A percentile compares a stretch with the other conserved stretches of the same genome.
Evolutionary conservation across 2,329 filamentous ascomycete species (phyloP).

Genomic region (Aurifilum marmelostoma): DNA sequence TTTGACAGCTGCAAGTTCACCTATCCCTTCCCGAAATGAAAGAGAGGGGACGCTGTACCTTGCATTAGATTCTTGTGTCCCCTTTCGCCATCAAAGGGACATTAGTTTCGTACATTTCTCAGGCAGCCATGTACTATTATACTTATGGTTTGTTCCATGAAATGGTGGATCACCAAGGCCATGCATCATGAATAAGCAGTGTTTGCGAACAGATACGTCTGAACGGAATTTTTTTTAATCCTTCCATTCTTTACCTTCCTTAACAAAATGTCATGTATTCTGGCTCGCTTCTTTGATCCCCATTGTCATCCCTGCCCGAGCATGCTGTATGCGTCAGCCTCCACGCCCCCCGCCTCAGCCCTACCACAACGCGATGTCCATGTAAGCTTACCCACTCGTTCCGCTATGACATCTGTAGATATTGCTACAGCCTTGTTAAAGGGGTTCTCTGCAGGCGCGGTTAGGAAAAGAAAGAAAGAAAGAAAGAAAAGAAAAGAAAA

Average conservation of each 20-base stretch:
- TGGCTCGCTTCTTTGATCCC: not conserved
- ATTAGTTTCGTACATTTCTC: not conserved
- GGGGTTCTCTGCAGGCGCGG: not conserved
- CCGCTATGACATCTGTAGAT: not conserved
- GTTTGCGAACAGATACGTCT: not conserved
- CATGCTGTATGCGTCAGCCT: slow-evolving; percentile 7
- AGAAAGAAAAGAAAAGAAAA: not conserved
- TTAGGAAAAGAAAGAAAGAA: too few relatives aligned
- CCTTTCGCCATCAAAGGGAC: slow-evolving; percentile 11
- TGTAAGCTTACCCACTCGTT: slow-evolving; percentile 14
- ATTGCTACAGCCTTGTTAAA: not conserved
- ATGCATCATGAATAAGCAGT: not conserved
- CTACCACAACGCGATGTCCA: slow-evolving; percentile 8
- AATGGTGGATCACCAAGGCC: not conserved
- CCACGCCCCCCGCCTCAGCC: slow-evolving; percentile 13
- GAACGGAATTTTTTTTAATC: too few relatives aligned
- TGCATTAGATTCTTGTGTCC: slow-evolving; percentile 25
- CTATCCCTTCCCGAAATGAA: slow-evolving; percentile 22
- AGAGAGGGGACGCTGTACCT: slow-evolving; percentile 22
- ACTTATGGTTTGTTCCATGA: not conserved
- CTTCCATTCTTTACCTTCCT: not conserved
- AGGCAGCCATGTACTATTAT: not conserved
- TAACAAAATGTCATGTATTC: not conserved
- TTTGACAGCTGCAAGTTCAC: slow-evolving; percentile 23
- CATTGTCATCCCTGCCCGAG: slow-evolving; percentile 4